Conservation (phyloP, 2,329 filamentous ascomycete genomes). For the Akanthomyces muscarius region DNA sequence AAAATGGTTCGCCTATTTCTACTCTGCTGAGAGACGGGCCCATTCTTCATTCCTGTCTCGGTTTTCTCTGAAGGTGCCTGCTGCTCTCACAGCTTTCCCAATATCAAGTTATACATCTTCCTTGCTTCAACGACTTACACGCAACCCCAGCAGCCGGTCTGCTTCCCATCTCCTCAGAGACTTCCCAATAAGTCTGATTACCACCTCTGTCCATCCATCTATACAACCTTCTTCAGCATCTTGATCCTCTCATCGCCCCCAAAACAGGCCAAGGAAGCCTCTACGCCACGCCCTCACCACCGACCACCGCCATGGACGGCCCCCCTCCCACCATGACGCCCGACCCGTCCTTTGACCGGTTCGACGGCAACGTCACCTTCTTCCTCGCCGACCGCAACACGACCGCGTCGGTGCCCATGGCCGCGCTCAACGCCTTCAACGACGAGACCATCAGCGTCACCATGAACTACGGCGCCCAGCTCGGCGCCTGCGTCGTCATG, state of each 20-base stretch:
- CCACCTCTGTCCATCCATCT: background rate
- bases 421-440: constrained; percentile 31
- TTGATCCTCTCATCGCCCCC: background rate
- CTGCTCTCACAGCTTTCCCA: background rate
- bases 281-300: background rate
- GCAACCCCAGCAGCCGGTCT: background rate
- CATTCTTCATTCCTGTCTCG: background rate
- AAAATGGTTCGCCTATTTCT: background rate
- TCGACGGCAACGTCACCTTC: constrained; percentile 35
- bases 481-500: constrained; percentile 64
- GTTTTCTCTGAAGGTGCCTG: background rate
- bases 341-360: constrained; percentile 31
- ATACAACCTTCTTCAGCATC: background rate
- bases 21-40: no score
- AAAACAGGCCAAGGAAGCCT: background rate
- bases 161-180: background rate
- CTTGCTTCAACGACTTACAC: no score
- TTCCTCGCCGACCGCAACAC: constrained; percentile 30
- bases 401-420: constrained; percentile 30
- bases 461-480: constrained; percentile 66
- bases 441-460: constrained; percentile 32
- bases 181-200: no score
- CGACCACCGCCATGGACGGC: background rate
- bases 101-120: no score
- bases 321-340: background rate